These are phyloP conservation scores for Crithidia acanthocephali DNA, from an alignment of 208 protist genomes.

Conservation along the genomic window DNA sequence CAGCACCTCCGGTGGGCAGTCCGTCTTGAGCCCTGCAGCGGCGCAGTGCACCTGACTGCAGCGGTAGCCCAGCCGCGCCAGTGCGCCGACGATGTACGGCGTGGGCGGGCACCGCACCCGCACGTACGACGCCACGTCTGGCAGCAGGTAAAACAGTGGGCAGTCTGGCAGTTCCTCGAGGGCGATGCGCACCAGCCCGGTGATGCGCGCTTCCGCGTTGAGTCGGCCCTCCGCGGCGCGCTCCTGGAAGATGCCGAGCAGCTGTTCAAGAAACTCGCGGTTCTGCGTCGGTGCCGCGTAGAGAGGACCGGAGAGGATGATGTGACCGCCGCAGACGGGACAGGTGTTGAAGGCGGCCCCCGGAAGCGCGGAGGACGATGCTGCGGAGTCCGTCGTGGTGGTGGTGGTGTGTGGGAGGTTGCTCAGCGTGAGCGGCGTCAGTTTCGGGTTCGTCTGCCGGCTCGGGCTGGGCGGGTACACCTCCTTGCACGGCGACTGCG, in stretches of 20 bases:
- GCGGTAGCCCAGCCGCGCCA: slow-evolving; percentile 84
- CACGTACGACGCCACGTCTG: slow-evolving; percentile 77
- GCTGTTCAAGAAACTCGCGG: slow-evolving; percentile 65
- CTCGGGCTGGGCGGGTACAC: slow-evolving; percentile 46
- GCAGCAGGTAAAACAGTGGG: slow-evolving; percentile 88
- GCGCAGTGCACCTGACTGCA: slow-evolving; percentile 93
- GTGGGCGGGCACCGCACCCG: slow-evolving; percentile 80
- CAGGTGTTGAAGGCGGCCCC: slow-evolving; percentile 36
- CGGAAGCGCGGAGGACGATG: neutral
- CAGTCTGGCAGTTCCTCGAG: slow-evolving; percentile 89
- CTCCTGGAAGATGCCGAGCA: slow-evolving; percentile 73
- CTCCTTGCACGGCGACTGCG: slow-evolving; percentile 29
- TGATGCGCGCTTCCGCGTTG: slow-evolving; percentile 72
- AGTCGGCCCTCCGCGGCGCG: slow-evolving; percentile 62
- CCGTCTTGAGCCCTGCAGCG: slow-evolving; percentile 90
- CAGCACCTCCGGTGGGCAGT: slow-evolving; percentile 88
- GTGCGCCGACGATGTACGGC: slow-evolving; percentile 70
- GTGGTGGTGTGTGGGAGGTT: slow-evolving; percentile 10
- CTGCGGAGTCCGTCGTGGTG: neutral
- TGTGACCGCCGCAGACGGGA: slow-evolving; percentile 76
- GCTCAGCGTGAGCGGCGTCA: slow-evolving; percentile 44
- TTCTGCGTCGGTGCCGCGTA: slow-evolving; percentile 94
- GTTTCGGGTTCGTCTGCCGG: slow-evolving; percentile 51
- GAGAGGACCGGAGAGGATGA: slow-evolving; percentile 93
- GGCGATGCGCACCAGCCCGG: slow-evolving; percentile 80